Conservation (phyloP, 306 rosid genomes). For the Herpetospermum pedunculosum region DNA sequence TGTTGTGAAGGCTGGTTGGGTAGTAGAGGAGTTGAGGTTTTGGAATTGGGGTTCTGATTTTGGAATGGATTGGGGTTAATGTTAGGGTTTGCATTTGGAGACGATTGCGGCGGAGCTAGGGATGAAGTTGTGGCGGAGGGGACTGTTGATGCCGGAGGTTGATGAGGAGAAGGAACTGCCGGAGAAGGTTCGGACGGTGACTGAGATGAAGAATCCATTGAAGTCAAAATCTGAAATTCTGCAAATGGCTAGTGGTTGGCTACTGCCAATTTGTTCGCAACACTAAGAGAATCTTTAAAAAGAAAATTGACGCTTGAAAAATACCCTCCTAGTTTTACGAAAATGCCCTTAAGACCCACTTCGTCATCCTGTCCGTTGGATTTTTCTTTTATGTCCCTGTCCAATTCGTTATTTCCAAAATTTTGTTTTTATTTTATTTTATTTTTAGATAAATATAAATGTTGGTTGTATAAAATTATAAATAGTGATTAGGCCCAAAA, state of each 20-base stretch:
- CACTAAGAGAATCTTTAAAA: neutral
- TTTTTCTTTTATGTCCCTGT: neutral
- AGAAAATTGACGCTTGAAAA: neutral
- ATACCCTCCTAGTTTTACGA: neutral
- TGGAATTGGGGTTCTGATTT: constrained; percentile 29
- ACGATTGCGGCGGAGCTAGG: constrained; percentile 7
- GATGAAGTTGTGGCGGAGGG: constrained; percentile 15
- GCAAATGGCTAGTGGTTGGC: neutral
- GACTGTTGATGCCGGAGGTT: neutral
- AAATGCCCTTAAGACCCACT: neutral
- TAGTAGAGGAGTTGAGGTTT: constrained; percentile 13
- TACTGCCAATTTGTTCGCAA: neutral
- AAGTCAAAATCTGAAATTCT: neutral
- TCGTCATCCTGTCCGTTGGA: neutral
- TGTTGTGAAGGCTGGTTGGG: constrained; percentile 9
- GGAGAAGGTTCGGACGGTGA: constrained; percentile 1
- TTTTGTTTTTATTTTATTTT: neutral
- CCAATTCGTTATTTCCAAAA: neutral
- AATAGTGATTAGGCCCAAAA: too few species aligned
- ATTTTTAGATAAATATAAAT: too few species aligned
- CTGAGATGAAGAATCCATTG: constrained; percentile 8
- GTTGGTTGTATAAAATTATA: too few species aligned
- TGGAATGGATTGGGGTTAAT: constrained; percentile 8
- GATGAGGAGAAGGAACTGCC: neutral
- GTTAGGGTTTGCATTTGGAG: constrained; percentile 17